phyloP scores from a whole-genome alignment of 1,284 basidiomycete genomes.

The Austroboletus novae-zelandiae region DNA sequence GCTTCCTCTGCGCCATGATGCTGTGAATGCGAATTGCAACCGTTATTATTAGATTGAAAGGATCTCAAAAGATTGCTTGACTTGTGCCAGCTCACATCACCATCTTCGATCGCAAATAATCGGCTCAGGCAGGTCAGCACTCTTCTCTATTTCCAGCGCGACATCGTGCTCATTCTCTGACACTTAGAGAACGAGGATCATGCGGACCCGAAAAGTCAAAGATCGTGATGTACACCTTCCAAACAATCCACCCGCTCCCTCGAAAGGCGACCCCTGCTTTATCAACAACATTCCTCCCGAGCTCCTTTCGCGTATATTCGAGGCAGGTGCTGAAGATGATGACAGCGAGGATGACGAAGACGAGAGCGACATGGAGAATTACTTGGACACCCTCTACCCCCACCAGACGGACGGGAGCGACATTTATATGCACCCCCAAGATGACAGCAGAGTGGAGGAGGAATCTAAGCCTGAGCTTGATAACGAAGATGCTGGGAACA shows the following conservation, averaged over 20 bases:
- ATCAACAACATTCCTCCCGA: slow-evolving; percentile 28
- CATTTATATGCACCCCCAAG: background rate
- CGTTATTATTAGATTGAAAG: too few species aligned
- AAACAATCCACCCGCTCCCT: slow-evolving; percentile 24
- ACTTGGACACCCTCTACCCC: background rate
- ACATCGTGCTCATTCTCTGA: background rate
- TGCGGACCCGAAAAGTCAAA: slow-evolving; percentile 1
- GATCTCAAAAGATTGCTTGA: background rate
- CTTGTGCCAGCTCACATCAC: background rate
- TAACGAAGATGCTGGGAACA: background rate
- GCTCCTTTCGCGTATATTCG: slow-evolving; percentile 29
- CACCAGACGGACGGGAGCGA: background rate
- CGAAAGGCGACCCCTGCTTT: slow-evolving; percentile 16
- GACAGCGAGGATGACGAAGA: slow-evolving; percentile 14
- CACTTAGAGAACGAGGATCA: slow-evolving; percentile 1
- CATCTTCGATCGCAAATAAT: background rate
- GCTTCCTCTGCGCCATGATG: slow-evolving; percentile 41
- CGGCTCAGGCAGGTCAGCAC: slow-evolving; percentile 1
- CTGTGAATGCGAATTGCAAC: slow-evolving; percentile 7
- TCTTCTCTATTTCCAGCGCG: background rate
- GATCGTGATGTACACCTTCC: slow-evolving; percentile 1
- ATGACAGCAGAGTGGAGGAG: background rate
- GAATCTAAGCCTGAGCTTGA: background rate
- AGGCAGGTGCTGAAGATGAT: slow-evolving; percentile 14
- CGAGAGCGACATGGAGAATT: background rate